A percentile compares a stretch with the other conserved stretches of the same genome.
Conservation (phyloP, 345 rosid species). For the Citrus unshiu region DNA sequence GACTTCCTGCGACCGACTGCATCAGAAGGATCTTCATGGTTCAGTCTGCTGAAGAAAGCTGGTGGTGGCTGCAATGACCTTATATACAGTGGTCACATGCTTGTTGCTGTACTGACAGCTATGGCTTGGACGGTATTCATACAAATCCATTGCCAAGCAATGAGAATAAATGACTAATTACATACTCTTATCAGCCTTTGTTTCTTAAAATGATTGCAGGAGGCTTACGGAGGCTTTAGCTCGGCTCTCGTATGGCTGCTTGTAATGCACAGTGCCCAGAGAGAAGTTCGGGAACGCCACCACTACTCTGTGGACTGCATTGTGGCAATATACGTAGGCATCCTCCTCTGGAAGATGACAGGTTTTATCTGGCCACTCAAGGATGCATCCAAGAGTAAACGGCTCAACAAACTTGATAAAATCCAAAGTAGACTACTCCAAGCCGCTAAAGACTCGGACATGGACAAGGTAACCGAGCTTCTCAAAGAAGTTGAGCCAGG, state of each 20-base stretch:
- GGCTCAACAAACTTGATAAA: slow-evolving; percentile 54
- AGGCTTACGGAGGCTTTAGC: slow-evolving; percentile 87
- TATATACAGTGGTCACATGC: slow-evolving; percentile 94
- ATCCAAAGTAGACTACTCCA: slow-evolving; percentile 64
- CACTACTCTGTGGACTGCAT: slow-evolving; percentile 88
- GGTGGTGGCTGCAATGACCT: slow-evolving; percentile 99
- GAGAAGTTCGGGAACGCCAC: slow-evolving; percentile 85
- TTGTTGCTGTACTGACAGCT: slow-evolving; percentile 88
- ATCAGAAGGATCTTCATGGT: slow-evolving; percentile 74
- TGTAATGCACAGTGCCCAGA: slow-evolving; percentile 79
- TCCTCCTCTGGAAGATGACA: slow-evolving; percentile 94
- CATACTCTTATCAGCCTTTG: not conserved
- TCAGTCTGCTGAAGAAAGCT: slow-evolving; percentile 70
- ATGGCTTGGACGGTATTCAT: slow-evolving; percentile 94
- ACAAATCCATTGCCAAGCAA: not conserved
- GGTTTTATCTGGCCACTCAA: slow-evolving; percentile 71
- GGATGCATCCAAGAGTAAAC: slow-evolving; percentile 24
- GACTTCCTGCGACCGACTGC: slow-evolving; percentile 80
- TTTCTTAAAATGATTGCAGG: slow-evolving; percentile 46
- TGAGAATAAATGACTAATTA: not conserved
- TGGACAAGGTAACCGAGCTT: slow-evolving; percentile 78
- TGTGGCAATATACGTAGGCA: slow-evolving; percentile 82
- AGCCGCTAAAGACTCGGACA: slow-evolving; percentile 88
- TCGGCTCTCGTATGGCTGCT: slow-evolving; percentile 81
- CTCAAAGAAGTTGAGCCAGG: slow-evolving; percentile 63